Conservation (phyloP, 106 monocot species). For the Apostasia shenzhenica region DNA sequence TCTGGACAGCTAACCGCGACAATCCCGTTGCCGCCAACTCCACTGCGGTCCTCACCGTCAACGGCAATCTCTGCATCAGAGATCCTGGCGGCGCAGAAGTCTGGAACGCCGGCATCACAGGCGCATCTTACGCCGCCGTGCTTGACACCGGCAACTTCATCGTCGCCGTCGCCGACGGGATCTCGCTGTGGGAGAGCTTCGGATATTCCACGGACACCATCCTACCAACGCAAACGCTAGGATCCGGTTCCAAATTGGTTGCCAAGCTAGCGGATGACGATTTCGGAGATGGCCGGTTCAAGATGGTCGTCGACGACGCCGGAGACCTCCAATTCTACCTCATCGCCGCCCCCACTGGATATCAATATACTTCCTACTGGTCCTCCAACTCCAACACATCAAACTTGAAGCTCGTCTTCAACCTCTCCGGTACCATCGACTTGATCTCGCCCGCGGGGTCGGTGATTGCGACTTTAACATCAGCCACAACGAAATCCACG, state of each 20-base stretch:
- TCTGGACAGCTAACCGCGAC: conserved; percentile 6
- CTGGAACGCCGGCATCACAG: neutral
- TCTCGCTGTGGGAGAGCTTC: conserved; percentile 22
- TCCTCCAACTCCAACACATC: neutral
- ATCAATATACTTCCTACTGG: neutral
- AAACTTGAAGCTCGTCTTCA: neutral
- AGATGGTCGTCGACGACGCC: conserved; percentile 1
- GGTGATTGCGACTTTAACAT: neutral
- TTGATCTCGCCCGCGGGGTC: neutral
- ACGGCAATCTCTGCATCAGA: conserved; percentile 2
- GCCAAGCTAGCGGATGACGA: conserved; percentile 8
- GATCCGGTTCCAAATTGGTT: neutral
- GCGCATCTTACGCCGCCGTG: neutral
- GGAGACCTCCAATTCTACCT: conserved; percentile 5
- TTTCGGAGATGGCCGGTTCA: conserved; percentile 16
- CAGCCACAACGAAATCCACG: neutral
- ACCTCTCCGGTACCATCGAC: neutral
- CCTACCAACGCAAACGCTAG: conserved; percentile 13
- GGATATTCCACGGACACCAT: conserved; percentile 18
- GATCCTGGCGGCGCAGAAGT: conserved; percentile 7
- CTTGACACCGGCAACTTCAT: conserved; percentile 10
- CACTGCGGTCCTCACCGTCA: neutral
- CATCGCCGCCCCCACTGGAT: neutral
- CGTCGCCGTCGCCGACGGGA: neutral
- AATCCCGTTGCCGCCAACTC: neutral